Evolutionary conservation across 2,329 filamentous ascomycete species (phyloP), one percentile per base, ranked within the genome.

Genomic region (Pyrenophora seminiperda): DNA sequence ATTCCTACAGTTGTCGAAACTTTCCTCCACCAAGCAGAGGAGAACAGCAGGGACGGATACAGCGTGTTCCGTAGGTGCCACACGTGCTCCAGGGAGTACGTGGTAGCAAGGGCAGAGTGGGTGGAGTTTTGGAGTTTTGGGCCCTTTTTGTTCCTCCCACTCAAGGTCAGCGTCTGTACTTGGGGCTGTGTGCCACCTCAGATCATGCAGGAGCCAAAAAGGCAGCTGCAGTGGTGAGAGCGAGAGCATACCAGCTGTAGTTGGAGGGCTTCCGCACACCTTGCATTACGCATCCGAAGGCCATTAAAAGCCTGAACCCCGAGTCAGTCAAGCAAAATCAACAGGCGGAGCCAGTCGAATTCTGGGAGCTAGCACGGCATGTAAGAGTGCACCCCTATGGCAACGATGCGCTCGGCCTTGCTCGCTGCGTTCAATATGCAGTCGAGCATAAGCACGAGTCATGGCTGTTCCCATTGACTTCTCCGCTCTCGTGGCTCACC

Each of bases 101-200:
- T 68, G n/a, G 52, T 69, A 3, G 47, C 66, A 1, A 47, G 62
- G 22, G 67, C 67, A 2, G 63, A 66, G 42, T 71, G 68, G 70
- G 44, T 71, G 4, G 68, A 72, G 39, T 68, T 66, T 29, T 71
- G 67, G 66, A 48, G 36, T 24, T 36, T 29, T 2, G 27, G 32
- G 3, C 30, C 27, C 5, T 50, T 27, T 5, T 41, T 56, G 1
- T 54, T 62, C 11, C 37, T 62, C 10, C 66, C 67, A 0, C 52
- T 68, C 24, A 61, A 57, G 37, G 53, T 67, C 15, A 53, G 56
- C 34, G 67, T 70, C 0, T 72, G 69, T 49, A 68, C 66, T 13
- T 71, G 67, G 67, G 59, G 59, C 1, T 72, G 69, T 39, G 66
- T 69, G 5, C 67, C 67, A 2, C 24, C 54, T 11, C 36, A 50